These are phyloP conservation scores for Posidonia australis DNA, from an alignment of 106 monocot species.

Conservation along the genomic window DNA sequence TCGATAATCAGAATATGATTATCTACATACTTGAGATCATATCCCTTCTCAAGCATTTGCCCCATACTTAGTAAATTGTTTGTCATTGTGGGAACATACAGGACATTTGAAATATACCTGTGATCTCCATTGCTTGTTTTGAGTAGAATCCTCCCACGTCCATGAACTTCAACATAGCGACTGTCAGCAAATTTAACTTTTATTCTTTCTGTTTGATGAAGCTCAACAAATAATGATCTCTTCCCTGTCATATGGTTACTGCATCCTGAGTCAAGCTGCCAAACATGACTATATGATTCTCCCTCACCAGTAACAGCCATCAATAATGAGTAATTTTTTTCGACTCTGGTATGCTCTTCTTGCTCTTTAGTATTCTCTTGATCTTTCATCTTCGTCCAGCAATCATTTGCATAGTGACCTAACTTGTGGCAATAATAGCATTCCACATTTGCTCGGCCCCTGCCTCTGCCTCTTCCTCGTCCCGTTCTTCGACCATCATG, in stretches of 20 bases:
- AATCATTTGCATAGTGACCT: slow-evolving; percentile 1
- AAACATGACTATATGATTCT: neutral
- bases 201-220: too few species aligned
- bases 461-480: neutral
- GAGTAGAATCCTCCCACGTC: too few species aligned
- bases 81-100: neutral
- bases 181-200: slow-evolving; percentile 9
- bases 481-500: too few species aligned
- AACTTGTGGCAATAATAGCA: slow-evolving; percentile 5
- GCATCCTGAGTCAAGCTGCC: too few species aligned
- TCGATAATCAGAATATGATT: too few species aligned
- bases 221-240: too few species aligned
- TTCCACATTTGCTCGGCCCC: too few species aligned
- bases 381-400: neutral
- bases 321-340: too few species aligned
- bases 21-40: too few species aligned
- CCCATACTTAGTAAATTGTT: slow-evolving; percentile 17
- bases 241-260: too few species aligned
- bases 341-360: too few species aligned
- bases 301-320: neutral
- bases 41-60: neutral
- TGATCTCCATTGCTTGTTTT: neutral
- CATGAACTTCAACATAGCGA: slow-evolving; percentile 1
- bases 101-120: neutral
- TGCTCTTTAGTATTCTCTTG: neutral